Conservation (phyloP, 768 basidiomycete species). For the Ramaria sp. region DNA sequence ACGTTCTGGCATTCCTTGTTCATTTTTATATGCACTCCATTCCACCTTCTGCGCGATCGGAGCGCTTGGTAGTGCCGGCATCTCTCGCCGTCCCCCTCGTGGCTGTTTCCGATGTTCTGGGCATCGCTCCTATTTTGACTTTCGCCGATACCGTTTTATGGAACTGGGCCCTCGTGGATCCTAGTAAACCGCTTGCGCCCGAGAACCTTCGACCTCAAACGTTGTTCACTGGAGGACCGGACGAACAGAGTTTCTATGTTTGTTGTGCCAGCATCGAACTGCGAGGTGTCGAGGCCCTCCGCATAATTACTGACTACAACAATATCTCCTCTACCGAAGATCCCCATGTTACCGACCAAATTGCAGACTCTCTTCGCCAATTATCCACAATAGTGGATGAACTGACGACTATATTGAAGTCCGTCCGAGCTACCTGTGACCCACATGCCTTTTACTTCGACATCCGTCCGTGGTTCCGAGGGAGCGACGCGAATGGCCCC, state of each 20-base stretch:
- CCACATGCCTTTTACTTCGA: constrained; percentile 85
- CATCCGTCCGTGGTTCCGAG: constrained; percentile 88
- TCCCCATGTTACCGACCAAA: constrained; percentile 20
- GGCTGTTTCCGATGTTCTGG: constrained; percentile 60
- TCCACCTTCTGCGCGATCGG: constrained; percentile 28
- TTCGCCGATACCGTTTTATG: constrained; percentile 95
- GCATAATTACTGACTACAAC: constrained; percentile 79
- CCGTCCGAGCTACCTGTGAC: constrained; percentile 61
- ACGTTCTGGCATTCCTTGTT: constrained; percentile 80
- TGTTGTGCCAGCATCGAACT: constrained; percentile 79
- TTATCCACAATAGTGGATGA: constrained; percentile 63
- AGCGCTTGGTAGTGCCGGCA: constrained; percentile 53
- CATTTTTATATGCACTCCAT: constrained; percentile 87
- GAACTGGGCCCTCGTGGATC: constrained; percentile 66
- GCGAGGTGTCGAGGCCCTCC: constrained; percentile 75
- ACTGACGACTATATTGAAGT: constrained; percentile 58
- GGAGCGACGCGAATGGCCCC: constrained; percentile 54
- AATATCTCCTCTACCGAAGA: constrained; percentile 38
- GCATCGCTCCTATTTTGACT: constrained; percentile 88
- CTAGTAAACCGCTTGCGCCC: constrained; percentile 44
- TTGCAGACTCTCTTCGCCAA: constrained; percentile 60
- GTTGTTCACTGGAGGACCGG: constrained; percentile 75
- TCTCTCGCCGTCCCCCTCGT: constrained; percentile 72
- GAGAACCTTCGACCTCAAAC: constrained; percentile 68
- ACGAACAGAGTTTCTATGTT: constrained; percentile 80